phyloP scores from a whole-genome alignment of 768 basidiomycete genomes.

The Mrakia gelida region DNA sequence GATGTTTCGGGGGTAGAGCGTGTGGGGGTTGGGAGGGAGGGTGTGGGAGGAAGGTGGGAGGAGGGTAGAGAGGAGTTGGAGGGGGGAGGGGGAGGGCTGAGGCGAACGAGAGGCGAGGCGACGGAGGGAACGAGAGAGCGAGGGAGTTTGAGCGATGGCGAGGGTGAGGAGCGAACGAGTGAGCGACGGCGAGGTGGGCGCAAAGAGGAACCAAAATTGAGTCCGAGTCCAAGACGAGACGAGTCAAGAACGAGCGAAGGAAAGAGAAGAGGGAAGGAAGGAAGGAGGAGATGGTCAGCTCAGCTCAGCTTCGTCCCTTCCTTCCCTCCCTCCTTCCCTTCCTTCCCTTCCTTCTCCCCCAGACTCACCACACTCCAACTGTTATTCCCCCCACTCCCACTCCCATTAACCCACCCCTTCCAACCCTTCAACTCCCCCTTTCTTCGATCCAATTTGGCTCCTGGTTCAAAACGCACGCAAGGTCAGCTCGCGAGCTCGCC shows the following conservation, averaged over 20 bases:
- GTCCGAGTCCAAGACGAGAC: no score
- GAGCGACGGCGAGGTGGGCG: no score
- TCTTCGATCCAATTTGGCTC: not conserved
- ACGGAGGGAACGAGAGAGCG: not conserved
- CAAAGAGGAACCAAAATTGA: no score
- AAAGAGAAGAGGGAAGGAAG: not conserved
- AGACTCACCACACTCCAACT: not conserved
- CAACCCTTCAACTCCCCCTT: not conserved
- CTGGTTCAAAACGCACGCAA: not conserved
- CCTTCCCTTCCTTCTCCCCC: not conserved
- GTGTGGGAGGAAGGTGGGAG: not conserved
- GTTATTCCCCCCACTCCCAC: not conserved
- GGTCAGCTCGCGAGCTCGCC: not conserved
- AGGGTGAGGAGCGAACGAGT: no score
- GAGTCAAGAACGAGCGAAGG: no score
- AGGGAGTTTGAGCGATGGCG: not conserved
- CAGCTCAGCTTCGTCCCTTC: not conserved
- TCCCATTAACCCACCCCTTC: not conserved
- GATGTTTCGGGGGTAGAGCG: constrained; percentile 22
- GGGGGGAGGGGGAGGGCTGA: constrained; percentile 11
- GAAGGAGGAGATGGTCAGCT: not conserved
- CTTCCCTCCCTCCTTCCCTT: no score
- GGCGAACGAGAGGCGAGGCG: not conserved
- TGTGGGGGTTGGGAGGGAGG: not conserved
- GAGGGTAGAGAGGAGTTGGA: constrained; percentile 7